Base-by-base conservation (phyloP, 306 rosid species). In the Hippophae gyantsensis region DNA sequence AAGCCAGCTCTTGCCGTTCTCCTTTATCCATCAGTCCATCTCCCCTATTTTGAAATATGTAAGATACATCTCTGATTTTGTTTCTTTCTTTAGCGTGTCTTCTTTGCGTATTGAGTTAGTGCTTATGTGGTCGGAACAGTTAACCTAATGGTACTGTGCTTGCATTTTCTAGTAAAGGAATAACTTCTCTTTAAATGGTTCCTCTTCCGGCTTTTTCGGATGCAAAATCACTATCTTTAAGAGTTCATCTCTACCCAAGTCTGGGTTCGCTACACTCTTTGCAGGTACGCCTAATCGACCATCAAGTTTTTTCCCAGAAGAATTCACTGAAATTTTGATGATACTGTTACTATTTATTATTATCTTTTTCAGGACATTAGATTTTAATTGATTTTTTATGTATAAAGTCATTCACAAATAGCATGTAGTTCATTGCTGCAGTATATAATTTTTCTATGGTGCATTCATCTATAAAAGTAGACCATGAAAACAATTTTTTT, bases 231-330 rank as follows among this genome's bases (percentile, higher is more conserved):
- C 64, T 55, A 27, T 44, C 61, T 47, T 72, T 67, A n/a, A 77
- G 54, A 47, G 74, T 63, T 40, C 45, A 41, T 62, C 23, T 18
- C 48, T 58, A 61, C 55, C 63, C 72, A 8, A 70, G 75, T 65
- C 83, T 86, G 46, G 66, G 76, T 69, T 79, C 74, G 18, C 78
- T 79, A 41, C 67, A 72, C 69, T 78, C 78, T 74, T 74, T 78
- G 8, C 89, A 78, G 95, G 92, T 89, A 79, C 42, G 52, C 54
- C 43, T 2, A 3, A n/a, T 48, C 6, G 9, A 48, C 2, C 14
- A 32, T 59, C 14, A 47, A 9, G 12, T 23, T 13, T 59, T 58
- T 43, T 2, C 42, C 38, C 42, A 6, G 48, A 23, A 41, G 48
- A 18, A 49, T 5, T 11, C 14, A 6, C 7, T 1, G 8, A 47